Base-by-base conservation (phyloP, 192 early-diverging fungal genomes). In the Linnemannia schmuckeri region DNA sequence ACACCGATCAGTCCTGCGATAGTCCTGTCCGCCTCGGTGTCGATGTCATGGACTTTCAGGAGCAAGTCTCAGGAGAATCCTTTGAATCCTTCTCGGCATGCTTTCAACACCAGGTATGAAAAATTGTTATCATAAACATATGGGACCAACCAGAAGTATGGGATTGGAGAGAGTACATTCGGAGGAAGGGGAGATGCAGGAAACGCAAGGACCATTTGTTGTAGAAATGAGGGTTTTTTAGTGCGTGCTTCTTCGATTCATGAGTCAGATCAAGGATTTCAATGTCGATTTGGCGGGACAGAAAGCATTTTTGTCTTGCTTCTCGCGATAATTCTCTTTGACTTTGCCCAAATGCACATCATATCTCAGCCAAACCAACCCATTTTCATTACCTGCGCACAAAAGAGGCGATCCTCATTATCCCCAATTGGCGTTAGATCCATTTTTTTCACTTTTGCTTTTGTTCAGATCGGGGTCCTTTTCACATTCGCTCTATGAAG, bases 41-140 rank as follows among this genome's bases (percentile, higher is more conserved):
- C 5, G 93, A 93, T 82, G 89, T 93, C 4, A 84, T 88, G 52
- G 83, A 79, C 30, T 74, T 88, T 22, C 81, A 91, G 63, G 38
- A 71, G 17, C 88, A 85, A 7, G 44, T 10, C 20, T 27, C 73
- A 13, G 72, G 40, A 40, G 54, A 75, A 27, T 69, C 54, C 18
- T 40, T 88, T 57, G 40, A 81, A 30, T n/a, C 76, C 37, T 91
- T 89, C 72, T 80, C 88, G 12, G 66, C 70, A n/a, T 73, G 40
- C 24, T 70, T 85, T 42, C 72, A 74, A 77, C 80, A 87, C 41
- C 79, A 81, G 70, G 85, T 87, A 78, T 27, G 30, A 10, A 33
- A n/a, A 66, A 33, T 33, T 27, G 49, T 22, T 52, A 52, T 52
- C 61, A 66, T 27, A 33, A 52, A 52, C 49, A 52, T 18, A 52